These are phyloP conservation scores for Anthostomella pinea DNA, from an alignment of 2,329 filamentous ascomycete genomes.

Conservation along the genomic window DNA sequence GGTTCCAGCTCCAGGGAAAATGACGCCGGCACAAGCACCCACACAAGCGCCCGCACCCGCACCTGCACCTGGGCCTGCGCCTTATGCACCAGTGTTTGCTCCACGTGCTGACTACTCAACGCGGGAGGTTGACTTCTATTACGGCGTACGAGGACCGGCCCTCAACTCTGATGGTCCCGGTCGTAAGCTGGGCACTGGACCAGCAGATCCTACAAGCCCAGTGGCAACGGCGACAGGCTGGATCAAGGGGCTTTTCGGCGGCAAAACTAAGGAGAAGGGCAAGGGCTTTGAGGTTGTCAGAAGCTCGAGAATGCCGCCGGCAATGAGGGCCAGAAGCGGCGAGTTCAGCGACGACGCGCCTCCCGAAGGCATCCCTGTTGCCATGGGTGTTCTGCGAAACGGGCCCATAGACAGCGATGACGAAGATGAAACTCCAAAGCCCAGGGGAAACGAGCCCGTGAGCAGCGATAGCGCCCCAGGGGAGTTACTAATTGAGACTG, in stretches of 20 bases:
- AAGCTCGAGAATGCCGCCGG: constrained; percentile 80
- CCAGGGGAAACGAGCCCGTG: constrained; percentile 27
- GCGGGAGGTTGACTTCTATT: constrained; percentile 95
- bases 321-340: constrained; percentile 57
- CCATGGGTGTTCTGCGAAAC: constrained; percentile 57
- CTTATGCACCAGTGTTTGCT: constrained; percentile 41
- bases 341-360: constrained; percentile 65
- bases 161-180: constrained; percentile 78
- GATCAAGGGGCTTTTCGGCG: constrained; percentile 75
- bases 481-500: constrained; percentile 46
- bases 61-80: constrained; percentile 36
- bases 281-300: constrained; percentile 97
- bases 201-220: constrained; percentile 88
- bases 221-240: constrained; percentile 87
- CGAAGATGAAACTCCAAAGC: constrained; percentile 41
- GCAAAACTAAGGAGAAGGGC: constrained; percentile 88
- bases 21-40: constrained; percentile 35
- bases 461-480: constrained; percentile 34
- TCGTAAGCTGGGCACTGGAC: constrained; percentile 85
- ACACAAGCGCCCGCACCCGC: constrained; percentile 33
- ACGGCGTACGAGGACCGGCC: constrained; percentile 84
- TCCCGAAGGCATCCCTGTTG: constrained; percentile 63
- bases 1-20: constrained; percentile 39
- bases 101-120: constrained; percentile 84
- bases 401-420: constrained; percentile 65